Conservation (phyloP, 1,139 yeast species). For the Yamadazyma trypodendri region DNA sequence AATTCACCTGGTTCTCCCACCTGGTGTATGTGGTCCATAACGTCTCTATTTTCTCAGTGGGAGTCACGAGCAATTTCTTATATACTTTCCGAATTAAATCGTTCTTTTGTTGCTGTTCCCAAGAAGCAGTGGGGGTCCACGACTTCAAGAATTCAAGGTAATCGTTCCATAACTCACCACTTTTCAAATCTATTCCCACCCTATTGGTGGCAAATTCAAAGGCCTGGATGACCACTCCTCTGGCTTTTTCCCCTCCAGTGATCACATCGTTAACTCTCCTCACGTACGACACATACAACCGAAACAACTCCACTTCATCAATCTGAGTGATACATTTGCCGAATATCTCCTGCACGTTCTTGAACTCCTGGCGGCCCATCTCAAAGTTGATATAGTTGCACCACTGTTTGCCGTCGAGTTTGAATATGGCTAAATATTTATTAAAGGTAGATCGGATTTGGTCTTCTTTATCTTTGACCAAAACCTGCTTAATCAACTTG, state of each 20-base stretch:
- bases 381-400: slow-evolving; percentile 68
- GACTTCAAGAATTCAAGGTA: slow-evolving; percentile 75
- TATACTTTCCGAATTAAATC: slow-evolving; percentile 77
- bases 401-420: slow-evolving; percentile 70
- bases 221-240: slow-evolving; percentile 74
- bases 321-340: slow-evolving; percentile 59
- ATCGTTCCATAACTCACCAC: slow-evolving; percentile 78
- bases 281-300: slow-evolving; percentile 73
- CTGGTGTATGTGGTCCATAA: slow-evolving; percentile 79
- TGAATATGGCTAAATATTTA: slow-evolving; percentile 62
- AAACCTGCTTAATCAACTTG: slow-evolving; percentile 52
- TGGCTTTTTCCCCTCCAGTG: slow-evolving; percentile 83
- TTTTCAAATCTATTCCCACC: slow-evolving; percentile 74
- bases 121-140: slow-evolving; percentile 76
- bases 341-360: slow-evolving; percentile 64
- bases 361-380: slow-evolving; percentile 65
- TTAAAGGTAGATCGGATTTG: slow-evolving; percentile 62
- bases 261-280: slow-evolving; percentile 75
- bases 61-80: slow-evolving; percentile 66
- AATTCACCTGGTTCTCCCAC: slow-evolving; percentile 79
- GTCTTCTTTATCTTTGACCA: slow-evolving; percentile 60
- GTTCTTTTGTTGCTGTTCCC: slow-evolving; percentile 84
- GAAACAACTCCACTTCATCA: slow-evolving; percentile 67
- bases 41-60: slow-evolving; percentile 70
- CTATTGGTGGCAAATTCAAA: slow-evolving; percentile 79